These are phyloP conservation scores for Miscanthus lutarioriparius DNA, from an alignment of 176 grass and related monocot species.

Conservation along the genomic window DNA sequence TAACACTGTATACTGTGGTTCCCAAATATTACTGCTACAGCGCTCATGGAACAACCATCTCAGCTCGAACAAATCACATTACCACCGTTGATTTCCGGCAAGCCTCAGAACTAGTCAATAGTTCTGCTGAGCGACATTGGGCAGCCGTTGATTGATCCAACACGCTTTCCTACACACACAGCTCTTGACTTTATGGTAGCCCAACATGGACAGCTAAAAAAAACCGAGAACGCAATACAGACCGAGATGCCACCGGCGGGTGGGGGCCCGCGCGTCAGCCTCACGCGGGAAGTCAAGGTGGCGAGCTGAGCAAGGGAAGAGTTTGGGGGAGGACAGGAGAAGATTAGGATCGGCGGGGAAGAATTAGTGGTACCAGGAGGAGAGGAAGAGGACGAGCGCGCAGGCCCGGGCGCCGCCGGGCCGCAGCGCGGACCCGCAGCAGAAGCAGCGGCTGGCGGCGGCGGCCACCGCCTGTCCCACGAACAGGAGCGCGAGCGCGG, in stretches of 20 bases:
- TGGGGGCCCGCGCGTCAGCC: slow-evolving; percentile 35
- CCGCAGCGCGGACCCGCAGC: slow-evolving; percentile 62
- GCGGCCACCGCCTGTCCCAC: slow-evolving; percentile 66
- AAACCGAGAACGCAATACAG: not conserved
- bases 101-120: not conserved
- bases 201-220: slow-evolving; percentile 29
- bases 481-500: slow-evolving; percentile 68
- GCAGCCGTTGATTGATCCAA: slow-evolving; percentile 11
- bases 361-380: slow-evolving; percentile 56
- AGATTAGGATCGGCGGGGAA: not conserved
- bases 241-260: not conserved
- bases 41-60: not conserved
- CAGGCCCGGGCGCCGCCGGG: slow-evolving; percentile 73
- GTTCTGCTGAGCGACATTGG: not conserved
- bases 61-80: not conserved
- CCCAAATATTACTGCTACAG: not conserved
- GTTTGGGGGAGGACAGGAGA: not conserved
- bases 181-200: slow-evolving; percentile 30
- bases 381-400: slow-evolving; percentile 72
- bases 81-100: not conserved
- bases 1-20: not conserved
- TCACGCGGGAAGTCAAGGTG: slow-evolving; percentile 33
- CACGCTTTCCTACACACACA: slow-evolving; percentile 26
- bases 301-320: slow-evolving; percentile 11
- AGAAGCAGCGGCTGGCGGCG: slow-evolving; percentile 76